Evolutionary conservation across 2,329 filamentous ascomycete species (phyloP).

Genomic region (Peltaster fructicola): DNA sequence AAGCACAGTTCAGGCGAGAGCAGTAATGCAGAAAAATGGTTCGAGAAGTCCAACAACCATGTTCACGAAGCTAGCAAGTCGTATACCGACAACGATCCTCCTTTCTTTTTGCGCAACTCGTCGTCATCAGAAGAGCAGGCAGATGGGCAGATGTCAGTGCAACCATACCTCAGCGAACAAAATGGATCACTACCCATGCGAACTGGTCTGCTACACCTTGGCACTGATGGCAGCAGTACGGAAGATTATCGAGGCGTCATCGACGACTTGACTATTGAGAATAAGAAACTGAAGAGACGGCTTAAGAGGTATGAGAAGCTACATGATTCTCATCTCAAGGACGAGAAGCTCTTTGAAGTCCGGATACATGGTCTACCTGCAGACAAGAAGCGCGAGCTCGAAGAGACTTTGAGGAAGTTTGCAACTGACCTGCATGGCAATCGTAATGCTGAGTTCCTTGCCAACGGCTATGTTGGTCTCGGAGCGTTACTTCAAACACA

Average conservation of each 20-base stretch:
- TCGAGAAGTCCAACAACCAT: slow-evolving; percentile 33
- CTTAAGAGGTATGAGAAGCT: slow-evolving; percentile 53
- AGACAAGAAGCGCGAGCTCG: slow-evolving; percentile 58
- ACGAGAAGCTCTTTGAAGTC: slow-evolving; percentile 70
- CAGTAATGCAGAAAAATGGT: slow-evolving; percentile 35
- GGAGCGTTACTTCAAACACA: slow-evolving; percentile 35
- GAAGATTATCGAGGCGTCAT: slow-evolving; percentile 71
- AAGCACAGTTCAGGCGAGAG: slow-evolving; percentile 32
- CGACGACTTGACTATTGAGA: slow-evolving; percentile 71
- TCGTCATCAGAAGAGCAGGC: slow-evolving; percentile 27
- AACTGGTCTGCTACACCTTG: slow-evolving; percentile 24
- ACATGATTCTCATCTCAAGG: slow-evolving; percentile 47
- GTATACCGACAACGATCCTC: slow-evolving; percentile 26
- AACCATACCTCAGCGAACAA: slow-evolving; percentile 1
- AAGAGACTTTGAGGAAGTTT: slow-evolving; percentile 55
- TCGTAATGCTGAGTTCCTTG: slow-evolving; percentile 15
- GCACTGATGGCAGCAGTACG: slow-evolving; percentile 38
- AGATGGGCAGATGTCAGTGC: slow-evolving; percentile 8
- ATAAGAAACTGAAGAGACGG: slow-evolving; percentile 58
- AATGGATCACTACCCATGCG: slow-evolving; percentile 10
- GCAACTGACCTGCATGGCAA: slow-evolving; percentile 43
- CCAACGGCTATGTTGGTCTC: slow-evolving; percentile 18
- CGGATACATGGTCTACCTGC: slow-evolving; percentile 57
- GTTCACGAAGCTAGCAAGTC: slow-evolving; percentile 20
- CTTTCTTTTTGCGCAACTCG: slow-evolving; percentile 22